These are phyloP conservation scores for Beauveria scarabaeidicola DNA, from an alignment of 2,329 filamentous ascomycete genomes.

Conservation along the genomic window DNA sequence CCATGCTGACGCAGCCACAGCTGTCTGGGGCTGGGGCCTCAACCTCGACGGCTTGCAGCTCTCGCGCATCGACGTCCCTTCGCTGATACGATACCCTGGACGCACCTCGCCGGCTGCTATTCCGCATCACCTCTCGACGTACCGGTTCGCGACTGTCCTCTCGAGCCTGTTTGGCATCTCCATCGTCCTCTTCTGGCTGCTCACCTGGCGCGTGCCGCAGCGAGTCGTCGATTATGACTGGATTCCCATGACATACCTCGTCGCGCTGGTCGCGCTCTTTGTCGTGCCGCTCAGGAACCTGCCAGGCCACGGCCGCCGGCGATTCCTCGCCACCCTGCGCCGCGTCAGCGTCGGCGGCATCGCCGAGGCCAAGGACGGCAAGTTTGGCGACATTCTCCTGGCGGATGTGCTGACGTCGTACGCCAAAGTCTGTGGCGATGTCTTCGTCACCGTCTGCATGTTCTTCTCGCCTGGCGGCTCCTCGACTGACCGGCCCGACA, in stretches of 20 bases:
- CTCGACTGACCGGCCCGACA: conserved; percentile 72
- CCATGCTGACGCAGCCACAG: conserved; percentile 34
- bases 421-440: conserved; percentile 80
- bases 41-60: conserved; percentile 82
- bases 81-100: conserved; percentile 76
- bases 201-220: conserved; percentile 61
- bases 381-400: conserved; percentile 88
- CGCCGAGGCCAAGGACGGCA: conserved; percentile 77
- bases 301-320: conserved; percentile 61
- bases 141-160: conserved; percentile 73
- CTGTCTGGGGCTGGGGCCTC: conserved; percentile 88
- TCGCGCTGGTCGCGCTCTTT: conserved; percentile 63
- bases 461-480: conserved; percentile 64
- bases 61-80: conserved; percentile 77
- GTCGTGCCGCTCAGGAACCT: conserved; percentile 61
- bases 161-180: conserved; percentile 63
- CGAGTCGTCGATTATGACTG: conserved; percentile 73
- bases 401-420: conserved; percentile 94
- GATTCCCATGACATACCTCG: conserved; percentile 76
- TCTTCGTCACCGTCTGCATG: conserved; percentile 89
- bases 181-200: conserved; percentile 72
- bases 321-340: conserved; percentile 66
- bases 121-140: conserved; percentile 73
- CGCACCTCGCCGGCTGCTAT: conserved; percentile 62
- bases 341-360: conserved; percentile 79